Base-by-base conservation (phyloP, 2,329 filamentous ascomycete genomes). In the Hypoxylon sp. region DNA sequence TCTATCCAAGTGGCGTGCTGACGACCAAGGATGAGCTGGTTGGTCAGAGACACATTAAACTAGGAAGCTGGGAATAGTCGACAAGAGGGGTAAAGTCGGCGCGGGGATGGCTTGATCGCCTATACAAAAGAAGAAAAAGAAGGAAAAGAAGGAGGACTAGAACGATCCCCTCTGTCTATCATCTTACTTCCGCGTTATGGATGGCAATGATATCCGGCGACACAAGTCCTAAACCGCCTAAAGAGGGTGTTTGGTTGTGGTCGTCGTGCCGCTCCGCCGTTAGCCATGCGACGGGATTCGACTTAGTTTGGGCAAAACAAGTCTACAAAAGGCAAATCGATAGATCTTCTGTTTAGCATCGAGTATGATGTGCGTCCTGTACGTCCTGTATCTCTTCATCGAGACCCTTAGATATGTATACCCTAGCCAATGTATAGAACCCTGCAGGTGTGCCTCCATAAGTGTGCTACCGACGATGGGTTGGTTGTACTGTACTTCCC, bases 331-430 rank as follows among this genome's bases (percentile, higher is more conserved):
- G 50, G 46, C 14, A 25, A 50, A 60, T 54, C 42, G 53, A 61
- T 51, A 65, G 61, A 61, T 64, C 62, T 60, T 64, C 55, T 58
- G 50, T 62, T 46, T 51, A 53, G 63, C 53, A 62, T 64, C 50
- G 13, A 65, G 57, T 61, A 49, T 67, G 62, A 71, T 71, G 66
- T 71, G 62, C 62, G 51, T 66, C 53, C 53, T 62, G 25, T 27
- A 27, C 25, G 25, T 5, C 25, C 25, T 20, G 31, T 64, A 61
- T 66, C 53, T 51, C 62, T 57, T 61, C 55, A 50, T 57, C 44
- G 25, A 68, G 53, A 57, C 44, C 54, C 64, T 55, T 46, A 13
- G 31, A 48, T 27, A 27, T 3, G 25, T 27, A 48, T 40, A 48
- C 59, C 51, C 59, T 66, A 66, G 44, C 30, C 11, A 54, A 50